Base-by-base conservation (phyloP, 2,329 filamentous ascomycete species). In the Elsinoe arachidis region DNA sequence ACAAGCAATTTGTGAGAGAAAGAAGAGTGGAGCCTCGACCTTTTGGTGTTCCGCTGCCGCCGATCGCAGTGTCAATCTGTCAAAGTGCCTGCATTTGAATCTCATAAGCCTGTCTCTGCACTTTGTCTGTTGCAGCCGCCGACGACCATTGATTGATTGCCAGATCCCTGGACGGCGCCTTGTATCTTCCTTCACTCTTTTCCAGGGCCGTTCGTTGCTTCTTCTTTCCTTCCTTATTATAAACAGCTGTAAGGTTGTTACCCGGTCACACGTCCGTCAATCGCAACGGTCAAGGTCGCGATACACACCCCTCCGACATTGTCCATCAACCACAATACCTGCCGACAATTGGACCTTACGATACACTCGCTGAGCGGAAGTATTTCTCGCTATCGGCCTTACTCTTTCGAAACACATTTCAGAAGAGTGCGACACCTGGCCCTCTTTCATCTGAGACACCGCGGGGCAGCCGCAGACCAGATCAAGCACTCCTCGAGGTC, bases 71-170 rank as follows among this genome's bases (percentile, higher is more conserved):
- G 49, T 38, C 49, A 53, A 34, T 14, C 49, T 53, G 49, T 53
- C 49, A 53, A 53, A 53, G 49, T 38, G 49, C 34, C 26, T 53
- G 49, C 49, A 53, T 53, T 26, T 37, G 14, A 39, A 14, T 14
- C 33, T 35, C 33, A 14, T 5, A 15, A 4, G 15, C 33, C 35
- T 35, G 26, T 17, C 11, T 53, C 15, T n/a, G 33, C 34, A 38
- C 49, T 53, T 34, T 39, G 33, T 39, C 49, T 53, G 49, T 53
- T 26, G 33, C 49, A 53, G 49, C 49, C 49, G 34, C 49, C 38
- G 49, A 53, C 49, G 49, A 53, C 49, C 49, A 53, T 23, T 35
- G 33, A 38, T 53, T 35, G 35, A 39, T 53, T 53, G 49, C 19
- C 33, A 38, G 33, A 38, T 37, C 49, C 35, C 49, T 53, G 4